Conservation (phyloP, 78 protist species). For the Cavenderia fasciculata region DNA sequence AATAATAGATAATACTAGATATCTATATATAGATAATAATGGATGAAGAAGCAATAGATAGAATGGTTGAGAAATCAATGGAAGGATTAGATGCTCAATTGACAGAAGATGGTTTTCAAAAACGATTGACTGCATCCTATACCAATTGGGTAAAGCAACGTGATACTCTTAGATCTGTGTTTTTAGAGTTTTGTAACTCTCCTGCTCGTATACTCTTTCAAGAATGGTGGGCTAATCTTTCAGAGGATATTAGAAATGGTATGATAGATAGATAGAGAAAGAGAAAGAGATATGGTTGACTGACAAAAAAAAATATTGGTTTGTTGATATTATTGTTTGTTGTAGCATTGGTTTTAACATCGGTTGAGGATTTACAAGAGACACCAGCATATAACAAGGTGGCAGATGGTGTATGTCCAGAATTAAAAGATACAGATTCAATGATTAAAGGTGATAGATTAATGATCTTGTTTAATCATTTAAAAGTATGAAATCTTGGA, state of each 20-base stretch:
- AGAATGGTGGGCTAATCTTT: conserved; percentile 12
- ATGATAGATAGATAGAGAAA: neutral
- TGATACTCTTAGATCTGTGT: conserved; percentile 1
- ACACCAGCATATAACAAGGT: neutral
- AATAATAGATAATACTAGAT: neutral
- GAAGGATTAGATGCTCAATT: neutral
- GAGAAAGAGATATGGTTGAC: too few relatives aligned
- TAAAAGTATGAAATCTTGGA: neutral
- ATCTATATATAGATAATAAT: neutral
- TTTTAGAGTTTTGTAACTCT: neutral
- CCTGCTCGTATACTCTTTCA: neutral
- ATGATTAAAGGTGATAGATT: conserved; percentile 1
- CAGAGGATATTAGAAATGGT: conserved; percentile 15
- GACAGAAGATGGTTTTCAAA: too few relatives aligned
- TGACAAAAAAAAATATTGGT: too few relatives aligned
- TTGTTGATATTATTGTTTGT: neutral
- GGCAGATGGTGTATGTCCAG: neutral
- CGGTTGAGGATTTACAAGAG: neutral
- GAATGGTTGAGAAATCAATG: conserved; percentile 16
- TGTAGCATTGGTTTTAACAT: conserved; percentile 5
- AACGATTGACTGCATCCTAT: neutral
- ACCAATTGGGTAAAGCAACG: neutral
- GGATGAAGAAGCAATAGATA: conserved; percentile 34
- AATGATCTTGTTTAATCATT: neutral
- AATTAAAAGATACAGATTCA: neutral